A percentile compares a stretch with the other conserved stretches of the same genome.
Evolutionary conservation across 164 flowering plant genomes (phyloP).

Genomic region (grape (Vitis vinifera)): DNA sequence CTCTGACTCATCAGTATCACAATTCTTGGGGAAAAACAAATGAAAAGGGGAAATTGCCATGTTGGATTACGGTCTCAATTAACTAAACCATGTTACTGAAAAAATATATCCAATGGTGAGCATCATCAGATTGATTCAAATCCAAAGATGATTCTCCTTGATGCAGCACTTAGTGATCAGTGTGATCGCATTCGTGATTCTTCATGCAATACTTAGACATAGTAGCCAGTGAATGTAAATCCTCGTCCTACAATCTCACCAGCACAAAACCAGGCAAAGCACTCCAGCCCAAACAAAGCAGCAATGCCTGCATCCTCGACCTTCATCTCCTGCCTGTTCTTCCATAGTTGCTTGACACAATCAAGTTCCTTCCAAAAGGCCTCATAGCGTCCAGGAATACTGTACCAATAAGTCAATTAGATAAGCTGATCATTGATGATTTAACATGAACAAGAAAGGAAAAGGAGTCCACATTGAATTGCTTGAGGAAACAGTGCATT

Average conservation of each 20-base stretch:
- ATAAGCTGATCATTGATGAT: neutral
- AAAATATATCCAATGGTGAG: neutral
- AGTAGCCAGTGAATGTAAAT: conserved; percentile 55
- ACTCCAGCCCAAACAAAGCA: conserved; percentile 56
- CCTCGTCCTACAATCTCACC: conserved; percentile 67
- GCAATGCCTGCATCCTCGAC: conserved; percentile 56
- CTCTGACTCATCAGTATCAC: too few species aligned
- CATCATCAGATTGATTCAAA: neutral
- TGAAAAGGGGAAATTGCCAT: too few species aligned
- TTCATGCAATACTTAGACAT: conserved; percentile 13
- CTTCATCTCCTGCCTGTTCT: conserved; percentile 44
- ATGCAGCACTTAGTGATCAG: neutral
- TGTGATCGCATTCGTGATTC: too few species aligned
- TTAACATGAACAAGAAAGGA: too few species aligned
- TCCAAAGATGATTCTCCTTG: neutral
- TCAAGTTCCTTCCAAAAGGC: conserved; percentile 54
- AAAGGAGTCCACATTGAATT: too few species aligned
- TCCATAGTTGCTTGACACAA: conserved; percentile 40
- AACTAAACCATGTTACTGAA: too few species aligned
- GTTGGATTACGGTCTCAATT: too few species aligned
- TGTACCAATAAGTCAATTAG: conserved; percentile 12
- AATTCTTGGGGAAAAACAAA: too few species aligned
- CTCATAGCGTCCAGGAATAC: conserved; percentile 52
- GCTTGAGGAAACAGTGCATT: too few species aligned
- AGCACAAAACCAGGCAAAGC: conserved; percentile 61